Evolutionary conservation across 148 eudicot genomes (phyloP).

Genomic region (Euryodendron excelsum): DNA sequence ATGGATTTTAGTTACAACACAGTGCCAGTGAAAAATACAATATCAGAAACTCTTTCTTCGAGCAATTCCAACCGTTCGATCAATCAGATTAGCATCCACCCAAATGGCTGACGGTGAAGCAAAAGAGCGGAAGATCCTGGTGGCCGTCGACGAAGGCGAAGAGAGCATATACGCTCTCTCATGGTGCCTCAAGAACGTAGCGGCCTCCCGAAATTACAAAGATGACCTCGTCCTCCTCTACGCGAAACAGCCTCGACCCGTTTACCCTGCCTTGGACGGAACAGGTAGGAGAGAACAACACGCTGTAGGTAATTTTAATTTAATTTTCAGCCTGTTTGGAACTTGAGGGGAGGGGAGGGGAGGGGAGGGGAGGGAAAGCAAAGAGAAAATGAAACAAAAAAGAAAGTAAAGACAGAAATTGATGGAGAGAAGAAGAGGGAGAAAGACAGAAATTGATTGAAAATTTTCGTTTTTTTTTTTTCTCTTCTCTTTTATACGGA

Average conservation of each 20-base stretch:
- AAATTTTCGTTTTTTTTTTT: too few relatives aligned
- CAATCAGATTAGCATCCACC: neutral
- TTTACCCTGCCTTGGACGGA: slow-evolving; percentile 41
- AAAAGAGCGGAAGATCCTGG: slow-evolving; percentile 15
- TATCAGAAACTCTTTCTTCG: neutral
- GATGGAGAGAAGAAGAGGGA: too few relatives aligned
- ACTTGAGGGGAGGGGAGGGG: too few relatives aligned
- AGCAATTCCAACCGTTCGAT: neutral
- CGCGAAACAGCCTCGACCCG: slow-evolving; percentile 40
- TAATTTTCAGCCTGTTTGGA: too few relatives aligned
- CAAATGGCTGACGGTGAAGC: neutral
- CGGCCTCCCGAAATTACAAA: slow-evolving; percentile 8
- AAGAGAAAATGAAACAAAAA: too few relatives aligned
- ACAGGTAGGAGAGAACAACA: slow-evolving; percentile 38
- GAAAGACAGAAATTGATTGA: too few relatives aligned
- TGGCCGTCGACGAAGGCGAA: slow-evolving; percentile 18
- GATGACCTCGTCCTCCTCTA: slow-evolving; percentile 54
- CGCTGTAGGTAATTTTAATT: neutral
- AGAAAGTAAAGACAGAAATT: too few relatives aligned
- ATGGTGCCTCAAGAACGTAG: slow-evolving; percentile 44
- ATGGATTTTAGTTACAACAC: neutral
- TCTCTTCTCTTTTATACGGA: too few relatives aligned
- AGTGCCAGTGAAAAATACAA: neutral
- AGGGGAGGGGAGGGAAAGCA: too few relatives aligned
- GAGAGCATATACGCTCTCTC: slow-evolving; percentile 20